phyloP scores from a whole-genome alignment of 441 rosid species.

The Erodium chrysanthum region DNA sequence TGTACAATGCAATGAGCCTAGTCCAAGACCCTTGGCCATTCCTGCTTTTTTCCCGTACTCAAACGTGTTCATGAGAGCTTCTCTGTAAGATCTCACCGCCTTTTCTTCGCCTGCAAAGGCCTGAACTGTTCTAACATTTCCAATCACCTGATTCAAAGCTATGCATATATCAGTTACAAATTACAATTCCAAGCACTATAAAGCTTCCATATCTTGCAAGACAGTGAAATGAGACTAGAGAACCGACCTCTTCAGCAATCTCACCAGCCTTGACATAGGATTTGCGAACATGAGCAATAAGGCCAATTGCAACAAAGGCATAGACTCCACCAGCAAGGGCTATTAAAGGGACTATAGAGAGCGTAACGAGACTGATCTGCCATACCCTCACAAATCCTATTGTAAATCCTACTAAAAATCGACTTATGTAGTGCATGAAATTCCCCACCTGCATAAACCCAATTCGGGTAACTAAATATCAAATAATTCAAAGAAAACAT shows the following conservation, averaged over 20 bases:
- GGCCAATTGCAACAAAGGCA: slow-evolving; percentile 79
- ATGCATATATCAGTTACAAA: too few species aligned
- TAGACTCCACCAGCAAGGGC: slow-evolving; percentile 89
- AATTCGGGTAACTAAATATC: too few species aligned
- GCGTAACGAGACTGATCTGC: slow-evolving; percentile 90
- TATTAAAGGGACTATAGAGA: slow-evolving; percentile 82
- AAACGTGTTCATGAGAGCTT: slow-evolving; percentile 36
- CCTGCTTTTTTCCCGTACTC: slow-evolving; percentile 45
- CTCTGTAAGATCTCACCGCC: slow-evolving; percentile 37
- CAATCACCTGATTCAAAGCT: slow-evolving; percentile 17
- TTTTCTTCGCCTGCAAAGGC: slow-evolving; percentile 51
- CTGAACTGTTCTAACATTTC: slow-evolving; percentile 56
- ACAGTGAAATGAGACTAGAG: too few species aligned
- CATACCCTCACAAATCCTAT: slow-evolving; percentile 76
- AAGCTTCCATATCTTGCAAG: too few species aligned
- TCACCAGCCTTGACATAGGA: slow-evolving; percentile 90
- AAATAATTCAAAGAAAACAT: slow-evolving; percentile 15
- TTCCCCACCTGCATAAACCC: slow-evolving; percentile 61
- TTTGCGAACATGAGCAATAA: slow-evolving; percentile 62
- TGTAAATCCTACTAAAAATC: slow-evolving; percentile 72
- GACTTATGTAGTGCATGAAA: slow-evolving; percentile 84
- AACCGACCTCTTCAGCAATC: slow-evolving; percentile 66
- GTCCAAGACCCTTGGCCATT: slow-evolving; percentile 51
- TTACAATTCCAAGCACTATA: too few species aligned
- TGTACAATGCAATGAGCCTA: slow-evolving; percentile 55